These are phyloP conservation scores for Penicillium sp. DNA, from an alignment of 2,329 filamentous ascomycete genomes.

Conservation along the genomic window DNA sequence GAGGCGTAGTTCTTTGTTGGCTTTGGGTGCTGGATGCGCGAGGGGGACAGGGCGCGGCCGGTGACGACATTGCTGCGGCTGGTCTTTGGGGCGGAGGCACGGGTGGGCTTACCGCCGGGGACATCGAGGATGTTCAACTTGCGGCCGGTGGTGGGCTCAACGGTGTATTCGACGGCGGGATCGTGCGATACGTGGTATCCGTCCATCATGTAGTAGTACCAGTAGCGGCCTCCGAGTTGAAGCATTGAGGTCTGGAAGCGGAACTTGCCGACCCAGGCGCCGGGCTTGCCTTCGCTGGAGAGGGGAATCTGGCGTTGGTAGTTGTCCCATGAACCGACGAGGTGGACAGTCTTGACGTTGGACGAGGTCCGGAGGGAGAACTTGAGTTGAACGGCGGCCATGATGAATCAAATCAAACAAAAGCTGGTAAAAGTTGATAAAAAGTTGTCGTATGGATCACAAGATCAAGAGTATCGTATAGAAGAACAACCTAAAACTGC, in stretches of 20 bases:
- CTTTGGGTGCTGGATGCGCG: constrained; percentile 87
- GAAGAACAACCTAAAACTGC: constrained; percentile 27
- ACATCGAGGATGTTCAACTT: constrained; percentile 97
- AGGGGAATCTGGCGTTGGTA: constrained; percentile 93
- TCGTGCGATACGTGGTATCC: constrained; percentile 98
- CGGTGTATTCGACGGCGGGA: constrained; percentile 81
- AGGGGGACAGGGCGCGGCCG: constrained; percentile 82
- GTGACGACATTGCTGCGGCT: constrained; percentile 69
- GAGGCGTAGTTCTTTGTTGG: constrained; percentile 85
- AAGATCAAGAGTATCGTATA: constrained; percentile 21
- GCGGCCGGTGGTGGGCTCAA: constrained; percentile 94
- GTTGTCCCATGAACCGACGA: constrained; percentile 97
- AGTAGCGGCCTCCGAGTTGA: constrained; percentile 88
- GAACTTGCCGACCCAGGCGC: constrained; percentile 94
- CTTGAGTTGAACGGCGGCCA: constrained; percentile 90
- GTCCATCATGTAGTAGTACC: constrained; percentile 99
- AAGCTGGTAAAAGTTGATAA: constrained; percentile 10
- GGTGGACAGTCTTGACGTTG: constrained; percentile 94
- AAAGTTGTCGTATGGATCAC: constrained; percentile 25
- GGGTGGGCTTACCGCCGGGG: constrained; percentile 55
- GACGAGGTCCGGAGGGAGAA: constrained; percentile 95
- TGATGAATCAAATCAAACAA: constrained; percentile 41
- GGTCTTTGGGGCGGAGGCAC: constrained; percentile 28
- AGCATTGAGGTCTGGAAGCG: constrained; percentile 86
- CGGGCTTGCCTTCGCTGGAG: constrained; percentile 84